These are phyloP conservation scores for Corymbia citriodora DNA, from an alignment of 441 rosid genomes.

Conservation along the genomic window DNA sequence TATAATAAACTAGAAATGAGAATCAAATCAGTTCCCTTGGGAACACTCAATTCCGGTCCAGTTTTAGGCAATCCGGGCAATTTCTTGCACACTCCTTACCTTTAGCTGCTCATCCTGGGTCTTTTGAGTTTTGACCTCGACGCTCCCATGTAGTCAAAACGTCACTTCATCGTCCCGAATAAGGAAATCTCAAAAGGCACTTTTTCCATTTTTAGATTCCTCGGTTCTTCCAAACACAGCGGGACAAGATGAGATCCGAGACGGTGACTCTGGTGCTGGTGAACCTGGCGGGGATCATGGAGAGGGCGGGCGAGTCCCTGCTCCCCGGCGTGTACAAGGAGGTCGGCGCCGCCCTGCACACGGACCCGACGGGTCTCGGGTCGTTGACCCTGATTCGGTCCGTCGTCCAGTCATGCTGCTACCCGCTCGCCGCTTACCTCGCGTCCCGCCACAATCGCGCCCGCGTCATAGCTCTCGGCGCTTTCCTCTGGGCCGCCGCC, in stretches of 20 bases:
- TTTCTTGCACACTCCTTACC: too few species aligned
- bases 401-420: slow-evolving; percentile 75
- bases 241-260: slow-evolving; percentile 39
- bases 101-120: too few species aligned
- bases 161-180: background rate
- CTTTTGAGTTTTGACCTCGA: background rate
- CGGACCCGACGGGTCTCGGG: slow-evolving; percentile 83
- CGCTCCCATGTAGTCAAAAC: background rate
- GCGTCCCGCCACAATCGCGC: slow-evolving; percentile 60
- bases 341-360: slow-evolving; percentile 78
- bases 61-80: too few species aligned
- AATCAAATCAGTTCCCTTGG: too few species aligned
- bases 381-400: slow-evolving; percentile 70
- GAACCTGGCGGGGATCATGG: slow-evolving; percentile 85
- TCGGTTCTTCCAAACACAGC: background rate
- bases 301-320: slow-evolving; percentile 86
- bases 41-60: too few species aligned
- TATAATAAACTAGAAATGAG: too few species aligned
- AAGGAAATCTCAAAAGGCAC: background rate
- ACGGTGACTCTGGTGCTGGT: slow-evolving; percentile 62
- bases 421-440: slow-evolving; percentile 77
- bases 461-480: slow-evolving; percentile 82
- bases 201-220: background rate
- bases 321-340: slow-evolving; percentile 90
- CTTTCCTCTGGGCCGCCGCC: slow-evolving; percentile 85